phyloP scores from a whole-genome alignment of 2,329 filamentous ascomycete species.

The Cladosporium sp. region DNA sequence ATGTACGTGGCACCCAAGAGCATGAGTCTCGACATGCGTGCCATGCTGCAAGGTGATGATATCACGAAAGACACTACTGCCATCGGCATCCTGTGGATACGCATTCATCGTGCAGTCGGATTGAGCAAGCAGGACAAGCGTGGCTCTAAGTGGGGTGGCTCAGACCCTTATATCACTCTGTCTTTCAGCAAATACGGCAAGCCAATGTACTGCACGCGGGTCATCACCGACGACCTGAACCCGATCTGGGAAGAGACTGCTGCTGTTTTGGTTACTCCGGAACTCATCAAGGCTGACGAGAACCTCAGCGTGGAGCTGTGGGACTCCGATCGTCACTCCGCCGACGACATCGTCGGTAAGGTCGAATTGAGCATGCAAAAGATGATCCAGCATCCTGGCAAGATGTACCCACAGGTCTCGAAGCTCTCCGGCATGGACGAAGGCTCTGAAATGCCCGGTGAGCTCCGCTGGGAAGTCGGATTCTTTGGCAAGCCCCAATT shows the following conservation, averaged over 20 bases:
- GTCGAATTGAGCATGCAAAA: conserved; percentile 91
- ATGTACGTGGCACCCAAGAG: conserved; percentile 88
- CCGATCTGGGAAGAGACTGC: conserved; percentile 88
- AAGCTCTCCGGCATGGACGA: conserved; percentile 78
- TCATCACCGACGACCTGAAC: conserved; percentile 92
- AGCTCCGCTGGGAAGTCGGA: conserved; percentile 93
- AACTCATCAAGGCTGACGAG: conserved; percentile 90
- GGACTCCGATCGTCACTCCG: conserved; percentile 90
- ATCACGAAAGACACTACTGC: conserved; percentile 86
- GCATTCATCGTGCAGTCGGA: conserved; percentile 81
- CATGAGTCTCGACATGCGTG: conserved; percentile 85
- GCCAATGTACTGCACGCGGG: conserved; percentile 94
- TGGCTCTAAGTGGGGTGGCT: conserved; percentile 79
- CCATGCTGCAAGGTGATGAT: conserved; percentile 86
- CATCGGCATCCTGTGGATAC: conserved; percentile 84
- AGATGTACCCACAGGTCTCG: conserved; percentile 87
- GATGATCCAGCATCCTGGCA: conserved; percentile 88
- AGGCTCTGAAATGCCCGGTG: conserved; percentile 83
- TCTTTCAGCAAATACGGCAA: conserved; percentile 96
- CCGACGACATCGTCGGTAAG: conserved; percentile 93
- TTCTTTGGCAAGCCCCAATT: conserved; percentile 92
- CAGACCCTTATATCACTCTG: conserved; percentile 92
- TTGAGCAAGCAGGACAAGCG: conserved; percentile 88
- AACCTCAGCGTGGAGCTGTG: conserved; percentile 90
- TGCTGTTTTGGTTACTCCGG: conserved; percentile 79